Evolutionary conservation across 192 early-diverging fungal genomes (phyloP), one percentile per base, ranked within the genome.

Genomic region (Backusella mclennaniae): DNA sequence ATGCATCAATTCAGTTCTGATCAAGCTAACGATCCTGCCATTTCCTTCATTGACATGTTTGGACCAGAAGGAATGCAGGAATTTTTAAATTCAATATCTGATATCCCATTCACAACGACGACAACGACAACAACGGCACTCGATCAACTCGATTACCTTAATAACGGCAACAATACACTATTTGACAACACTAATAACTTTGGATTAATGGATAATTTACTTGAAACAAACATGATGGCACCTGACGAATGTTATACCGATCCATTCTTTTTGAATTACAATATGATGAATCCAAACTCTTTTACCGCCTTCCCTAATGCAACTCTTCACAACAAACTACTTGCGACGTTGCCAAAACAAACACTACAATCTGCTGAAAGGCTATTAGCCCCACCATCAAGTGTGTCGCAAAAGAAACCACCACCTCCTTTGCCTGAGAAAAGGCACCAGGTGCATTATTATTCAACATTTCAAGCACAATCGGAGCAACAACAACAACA

Each of bases 1-100:
- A 67, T 83, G 52, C 76, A 81, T 75, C 82, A 81, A 21, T 83
- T 74, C 41, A 83, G 80, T 4, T 81, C 71, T 41, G 82, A 83
- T 59, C 82, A 83, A 78, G 76, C 77, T 35, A 69, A 72, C 36
- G 67, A 77, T 11, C 79, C 77, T 56, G 79, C 75, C 7, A 59
- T 83, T 69, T 29, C 67, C 41, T 59, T 83, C 49, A 42, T 76
- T 23, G 76, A 76, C 17, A 72, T 39, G 26, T 74, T 81, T 73
- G 73, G 68, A 31, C 52, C 74, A 0, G 68, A 71, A 35, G 72
- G 44, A 44, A 73, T 78, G 52, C 77, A 78, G 15, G 72, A 59
- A 31, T 59, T 78, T 21, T 23, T 78, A 41, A 73, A 72, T 52
- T 73, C 72, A 33, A 68, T 44, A 73, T 31, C 29, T 56, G 17